Conservation (phyloP, 306 rosid genomes). For the Senna tora region DNA sequence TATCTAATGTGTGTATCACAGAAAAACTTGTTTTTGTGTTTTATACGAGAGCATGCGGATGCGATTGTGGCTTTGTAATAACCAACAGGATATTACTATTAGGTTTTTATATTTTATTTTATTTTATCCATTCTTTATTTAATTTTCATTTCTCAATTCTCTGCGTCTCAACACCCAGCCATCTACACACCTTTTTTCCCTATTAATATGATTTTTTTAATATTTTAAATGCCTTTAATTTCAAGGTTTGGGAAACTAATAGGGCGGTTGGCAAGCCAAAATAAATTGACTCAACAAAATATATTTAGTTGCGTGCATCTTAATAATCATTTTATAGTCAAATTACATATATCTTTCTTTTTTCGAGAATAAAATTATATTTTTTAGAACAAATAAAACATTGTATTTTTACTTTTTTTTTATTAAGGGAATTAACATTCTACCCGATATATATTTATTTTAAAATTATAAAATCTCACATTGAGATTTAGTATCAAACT, state of each 20-base stretch:
- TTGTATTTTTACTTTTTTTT: too few relatives aligned
- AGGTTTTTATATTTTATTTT: not conserved
- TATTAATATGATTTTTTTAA: too few relatives aligned
- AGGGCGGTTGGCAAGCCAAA: not conserved
- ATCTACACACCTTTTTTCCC: not conserved
- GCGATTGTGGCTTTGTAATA: constrained; percentile 46
- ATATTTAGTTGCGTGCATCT: not conserved
- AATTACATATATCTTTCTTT: too few relatives aligned
- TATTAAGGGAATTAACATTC: too few relatives aligned
- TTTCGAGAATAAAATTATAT: too few relatives aligned
- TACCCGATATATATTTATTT: too few relatives aligned
- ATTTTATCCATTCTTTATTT: not conserved
- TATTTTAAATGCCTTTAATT: not conserved
- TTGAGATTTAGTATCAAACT: too few relatives aligned
- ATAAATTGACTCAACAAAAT: not conserved
- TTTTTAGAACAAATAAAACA: too few relatives aligned
- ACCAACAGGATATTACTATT: constrained; percentile 38
- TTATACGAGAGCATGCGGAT: constrained; percentile 30
- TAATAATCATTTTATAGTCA: not conserved
- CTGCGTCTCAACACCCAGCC: too few relatives aligned
- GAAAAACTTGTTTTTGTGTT: constrained; percentile 6
- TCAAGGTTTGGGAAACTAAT: not conserved
- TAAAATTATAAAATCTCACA: too few relatives aligned
- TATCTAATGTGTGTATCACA: not conserved
- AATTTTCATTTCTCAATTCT: too few relatives aligned